phyloP scores from a whole-genome alignment of 805 yeast species.

The Ogataea chonburiensis region DNA sequence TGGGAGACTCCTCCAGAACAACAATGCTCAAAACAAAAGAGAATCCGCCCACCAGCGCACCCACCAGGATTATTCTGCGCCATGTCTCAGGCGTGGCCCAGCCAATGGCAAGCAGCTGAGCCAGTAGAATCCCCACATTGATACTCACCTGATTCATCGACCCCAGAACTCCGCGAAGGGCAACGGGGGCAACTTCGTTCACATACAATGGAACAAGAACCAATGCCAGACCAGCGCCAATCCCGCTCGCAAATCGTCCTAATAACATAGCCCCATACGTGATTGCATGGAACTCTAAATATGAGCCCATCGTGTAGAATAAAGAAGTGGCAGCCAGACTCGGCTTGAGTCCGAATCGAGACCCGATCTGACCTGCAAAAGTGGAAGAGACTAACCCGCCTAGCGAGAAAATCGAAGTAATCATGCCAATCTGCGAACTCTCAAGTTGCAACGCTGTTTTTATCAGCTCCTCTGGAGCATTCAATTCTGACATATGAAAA shows the following conservation, averaged over 20 bases:
- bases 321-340: constrained; percentile 51
- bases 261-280: constrained; percentile 43
- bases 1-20: constrained; percentile 72
- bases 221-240: constrained; percentile 84
- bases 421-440: constrained; percentile 61
- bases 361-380: constrained; percentile 64
- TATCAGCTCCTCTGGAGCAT: constrained; percentile 78
- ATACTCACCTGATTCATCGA: constrained; percentile 86
- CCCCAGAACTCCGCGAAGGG: constrained; percentile 74
- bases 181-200: constrained; percentile 73
- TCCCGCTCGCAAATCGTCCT: constrained; percentile 79
- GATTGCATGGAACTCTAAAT: constrained; percentile 52
- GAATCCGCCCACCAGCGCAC: constrained; percentile 50
- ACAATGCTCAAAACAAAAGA: constrained; percentile 44
- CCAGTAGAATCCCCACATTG: constrained; percentile 77
- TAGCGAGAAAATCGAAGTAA: constrained; percentile 74
- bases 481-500: constrained; percentile 90
- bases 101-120: constrained; percentile 70
- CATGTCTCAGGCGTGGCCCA: constrained; percentile 69
- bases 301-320: constrained; percentile 60
- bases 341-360: constrained; percentile 59
- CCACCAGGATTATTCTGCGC: constrained; percentile 69
- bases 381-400: constrained; percentile 83
- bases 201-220: constrained; percentile 83
- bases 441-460: constrained; percentile 18